Base-by-base conservation (phyloP, 2,329 filamentous ascomycete genomes). In the Fusarium bactridioides region DNA sequence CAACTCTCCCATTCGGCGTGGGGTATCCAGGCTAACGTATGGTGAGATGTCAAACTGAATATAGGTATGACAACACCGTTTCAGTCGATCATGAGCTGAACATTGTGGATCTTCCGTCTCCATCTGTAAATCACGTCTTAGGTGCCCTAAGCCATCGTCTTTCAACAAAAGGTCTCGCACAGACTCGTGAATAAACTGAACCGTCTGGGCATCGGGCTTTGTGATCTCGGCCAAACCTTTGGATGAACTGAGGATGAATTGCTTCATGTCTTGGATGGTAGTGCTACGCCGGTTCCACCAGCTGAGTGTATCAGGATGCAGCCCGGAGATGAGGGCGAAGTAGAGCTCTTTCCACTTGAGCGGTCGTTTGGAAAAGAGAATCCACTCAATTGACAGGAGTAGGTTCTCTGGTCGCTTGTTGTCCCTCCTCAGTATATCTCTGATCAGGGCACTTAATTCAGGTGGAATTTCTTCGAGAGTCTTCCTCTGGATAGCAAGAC, bases 231-330 rank as follows among this genome's bases (percentile, higher is more conserved):
- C 7, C 0, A 27, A 4, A 13, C 11, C 23, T 21, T 45, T 6
- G 0, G 43, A 19, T 13, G 11, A 9, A 27, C 43, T 7, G 7
- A 13, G 18, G 11, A 19, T 45, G 11, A 45, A 13, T 45, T 27
- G 6, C 7, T 44, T 25, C 15, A 11, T 44, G n/a, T 44, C n/a
- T 18, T 25, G n/a, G 15, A 44, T 7, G 10, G n/a, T 18, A 18
- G 0, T 7, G 3, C 18, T 5, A 45, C 19, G 7, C 27, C 43
- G 11, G 23, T 13, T 18, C 7, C 23, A 9, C 5, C 27, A 0
- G 7, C 4, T 27, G 11, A 21, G 18, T 27, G 27, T 29, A 4
- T 45, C 10, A 27, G 25, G 23, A 27, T 27, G 0, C 8, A 45
- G 7, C 11, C 23, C 7, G 1, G 25, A 45, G 43, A 45, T 13